Percentiles rank a stretch among this genome's conserved stretches.
These are phyloP conservation scores for Gaillardinia entomophila DNA, from an alignment of 805 yeast genomes.

Conservation along the genomic window DNA sequence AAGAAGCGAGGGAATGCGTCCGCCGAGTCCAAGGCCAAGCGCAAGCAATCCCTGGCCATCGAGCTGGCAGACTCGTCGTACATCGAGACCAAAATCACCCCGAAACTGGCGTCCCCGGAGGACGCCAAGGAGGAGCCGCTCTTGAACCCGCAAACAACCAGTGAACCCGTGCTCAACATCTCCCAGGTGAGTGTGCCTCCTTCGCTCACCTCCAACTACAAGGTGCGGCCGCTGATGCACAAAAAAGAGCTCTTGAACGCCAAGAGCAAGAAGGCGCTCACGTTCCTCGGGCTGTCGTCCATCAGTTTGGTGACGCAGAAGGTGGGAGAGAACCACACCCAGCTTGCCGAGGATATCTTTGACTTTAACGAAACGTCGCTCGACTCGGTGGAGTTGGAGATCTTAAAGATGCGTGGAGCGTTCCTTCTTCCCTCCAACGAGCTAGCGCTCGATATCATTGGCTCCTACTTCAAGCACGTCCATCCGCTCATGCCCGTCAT, in stretches of 20 bases:
- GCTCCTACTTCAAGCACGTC: conserved; percentile 54
- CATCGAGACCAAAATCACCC: not conserved
- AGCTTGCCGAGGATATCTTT: conserved; percentile 36
- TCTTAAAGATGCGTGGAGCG: conserved; percentile 61
- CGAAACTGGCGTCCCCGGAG: not conserved
- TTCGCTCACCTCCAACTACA: conserved; percentile 35
- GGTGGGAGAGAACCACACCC: conserved; percentile 43
- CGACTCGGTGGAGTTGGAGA: conserved; percentile 60
- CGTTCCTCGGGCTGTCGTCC: conserved; percentile 52
- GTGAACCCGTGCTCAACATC: conserved; percentile 37
- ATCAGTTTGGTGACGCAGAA: conserved; percentile 42
- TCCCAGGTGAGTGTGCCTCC: conserved; percentile 39
- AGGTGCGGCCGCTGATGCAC: conserved; percentile 33
- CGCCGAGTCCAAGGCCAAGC: conserved; percentile 11
- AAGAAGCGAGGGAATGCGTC: conserved; percentile 35
- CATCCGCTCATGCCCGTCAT: conserved; percentile 70
- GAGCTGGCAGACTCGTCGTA: not conserved
- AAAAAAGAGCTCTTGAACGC: conserved; percentile 23
- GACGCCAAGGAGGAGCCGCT: conserved; percentile 1
- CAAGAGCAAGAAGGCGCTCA: conserved; percentile 24
- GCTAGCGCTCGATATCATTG: conserved; percentile 54
- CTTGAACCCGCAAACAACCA: conserved; percentile 4
- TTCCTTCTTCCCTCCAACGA: conserved; percentile 60
- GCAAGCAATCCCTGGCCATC: conserved; percentile 2
- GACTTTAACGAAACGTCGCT: conserved; percentile 27